phyloP scores from a whole-genome alignment of 2,329 filamentous ascomycete species.

The Bipolaris gigantea region DNA sequence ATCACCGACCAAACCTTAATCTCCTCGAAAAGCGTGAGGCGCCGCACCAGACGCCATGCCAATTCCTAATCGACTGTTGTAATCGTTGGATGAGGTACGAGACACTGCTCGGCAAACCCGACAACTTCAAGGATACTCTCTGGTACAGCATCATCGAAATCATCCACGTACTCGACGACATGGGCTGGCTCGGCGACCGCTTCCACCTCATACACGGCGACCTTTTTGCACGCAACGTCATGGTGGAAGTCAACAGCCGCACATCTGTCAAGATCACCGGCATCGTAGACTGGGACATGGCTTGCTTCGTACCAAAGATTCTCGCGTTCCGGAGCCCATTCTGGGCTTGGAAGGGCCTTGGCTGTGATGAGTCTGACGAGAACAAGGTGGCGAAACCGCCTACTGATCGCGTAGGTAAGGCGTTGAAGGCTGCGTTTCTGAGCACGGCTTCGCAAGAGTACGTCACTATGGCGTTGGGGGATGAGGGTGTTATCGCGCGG shows the following conservation, averaged over 20 bases:
- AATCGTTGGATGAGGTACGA: slow-evolving; percentile 4
- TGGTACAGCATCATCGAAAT: slow-evolving; percentile 2
- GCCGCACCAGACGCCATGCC: slow-evolving; percentile 1
- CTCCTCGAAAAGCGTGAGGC: not conserved
- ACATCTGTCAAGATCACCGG: slow-evolving; percentile 14
- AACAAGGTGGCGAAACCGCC: not conserved
- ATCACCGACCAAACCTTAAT: not conserved
- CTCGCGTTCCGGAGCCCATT: slow-evolving; percentile 9
- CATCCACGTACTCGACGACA: not conserved
- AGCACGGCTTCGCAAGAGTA: not conserved
- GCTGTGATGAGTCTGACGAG: not conserved
- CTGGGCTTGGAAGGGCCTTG: slow-evolving; percentile 4
- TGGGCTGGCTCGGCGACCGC: slow-evolving; percentile 3
- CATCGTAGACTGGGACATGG: slow-evolving; percentile 42
- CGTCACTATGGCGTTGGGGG: not conserved
- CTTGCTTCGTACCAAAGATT: slow-evolving; percentile 34
- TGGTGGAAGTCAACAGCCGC: slow-evolving; percentile 16
- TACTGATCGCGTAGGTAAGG: too few relatives aligned
- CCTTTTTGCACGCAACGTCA: slow-evolving; percentile 35
- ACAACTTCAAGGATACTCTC: not conserved
- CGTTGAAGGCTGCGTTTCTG: not conserved
- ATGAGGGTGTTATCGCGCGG: not conserved
- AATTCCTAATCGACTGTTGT: not conserved
- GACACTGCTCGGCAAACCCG: not conserved
- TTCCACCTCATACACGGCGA: slow-evolving; percentile 28